phyloP scores from a whole-genome alignment of 108 stramenopile genomes.

The Skeletonema marinoi region DNA sequence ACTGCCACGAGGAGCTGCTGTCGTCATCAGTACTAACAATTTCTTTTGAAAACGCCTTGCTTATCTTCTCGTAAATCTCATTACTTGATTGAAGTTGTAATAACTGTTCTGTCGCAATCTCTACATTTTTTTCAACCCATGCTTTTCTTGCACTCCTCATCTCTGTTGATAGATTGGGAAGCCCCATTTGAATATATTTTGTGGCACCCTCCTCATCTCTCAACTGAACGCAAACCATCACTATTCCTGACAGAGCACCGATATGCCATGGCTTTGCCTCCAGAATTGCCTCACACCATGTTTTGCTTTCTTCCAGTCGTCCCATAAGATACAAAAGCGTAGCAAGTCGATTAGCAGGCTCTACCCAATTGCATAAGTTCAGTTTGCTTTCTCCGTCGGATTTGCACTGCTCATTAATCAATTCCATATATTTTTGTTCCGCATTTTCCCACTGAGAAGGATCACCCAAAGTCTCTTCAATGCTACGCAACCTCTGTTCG shows the following conservation, averaged over 20 bases:
- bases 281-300: slow-evolving; percentile 64
- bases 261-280: slow-evolving; percentile 81
- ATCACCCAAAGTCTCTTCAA: slow-evolving; percentile 43
- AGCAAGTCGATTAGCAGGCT: slow-evolving; percentile 81
- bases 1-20: background rate
- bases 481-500: slow-evolving; percentile 17
- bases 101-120: background rate
- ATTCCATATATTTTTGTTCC: slow-evolving; percentile 41
- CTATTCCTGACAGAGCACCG: slow-evolving; percentile 77
- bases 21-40: background rate
- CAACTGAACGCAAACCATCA: slow-evolving; percentile 61
- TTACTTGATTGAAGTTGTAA: background rate
- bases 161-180: slow-evolving; percentile 50
- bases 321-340: slow-evolving; percentile 69
- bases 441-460: slow-evolving; percentile 56
- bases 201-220: slow-evolving; percentile 50
- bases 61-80: background rate
- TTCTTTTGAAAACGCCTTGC: background rate
- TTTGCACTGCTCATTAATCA: slow-evolving; percentile 65
- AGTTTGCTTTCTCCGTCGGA: slow-evolving; percentile 8
- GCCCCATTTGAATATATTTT: slow-evolving; percentile 60
- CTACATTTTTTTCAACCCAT: slow-evolving; percentile 25
- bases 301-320: slow-evolving; percentile 54
- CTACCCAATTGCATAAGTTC: slow-evolving; percentile 57
- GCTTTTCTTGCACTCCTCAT: slow-evolving; percentile 12